phyloP scores from a whole-genome alignment of 140 eudicot genomes.

The Stevia rebaudiana region DNA sequence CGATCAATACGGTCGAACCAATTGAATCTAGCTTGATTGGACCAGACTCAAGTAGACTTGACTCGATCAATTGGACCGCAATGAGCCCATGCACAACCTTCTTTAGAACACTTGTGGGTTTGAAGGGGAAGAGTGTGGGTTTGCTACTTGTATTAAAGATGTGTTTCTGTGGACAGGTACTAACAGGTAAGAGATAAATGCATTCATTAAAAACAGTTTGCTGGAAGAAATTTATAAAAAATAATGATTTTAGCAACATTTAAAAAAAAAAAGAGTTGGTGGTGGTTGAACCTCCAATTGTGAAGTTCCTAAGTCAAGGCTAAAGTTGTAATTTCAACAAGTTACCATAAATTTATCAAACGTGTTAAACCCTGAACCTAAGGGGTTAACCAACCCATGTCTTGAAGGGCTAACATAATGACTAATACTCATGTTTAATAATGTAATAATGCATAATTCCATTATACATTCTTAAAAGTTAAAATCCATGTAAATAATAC shows the following conservation, averaged over 20 bases:
- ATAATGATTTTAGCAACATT: constrained; percentile 21
- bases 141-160: constrained; percentile 38
- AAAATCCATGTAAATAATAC: not conserved
- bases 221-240: constrained; percentile 33
- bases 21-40: not conserved
- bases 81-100: constrained; percentile 26
- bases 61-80: not conserved
- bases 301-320: constrained; percentile 29
- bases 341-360: constrained; percentile 7
- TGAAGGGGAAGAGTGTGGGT: constrained; percentile 32
- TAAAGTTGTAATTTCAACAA: constrained; percentile 23
- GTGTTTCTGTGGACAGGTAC: constrained; percentile 42
- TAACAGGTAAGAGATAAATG: constrained; percentile 54
- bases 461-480: too few relatives aligned
- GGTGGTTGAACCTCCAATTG: constrained; percentile 79
- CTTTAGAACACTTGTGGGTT: constrained; percentile 21
- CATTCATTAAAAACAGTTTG: constrained; percentile 60
- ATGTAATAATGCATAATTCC: too few relatives aligned
- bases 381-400: constrained; percentile 19
- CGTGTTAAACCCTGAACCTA: constrained; percentile 8
- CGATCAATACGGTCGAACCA: not conserved
- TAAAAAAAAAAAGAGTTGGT: constrained; percentile 52
- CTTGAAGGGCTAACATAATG: not conserved
- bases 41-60: not conserved
- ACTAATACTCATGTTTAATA: too few relatives aligned